Percentiles rank a stretch among this genome's conserved stretches.
Evolutionary conservation across 768 basidiomycete genomes (phyloP).

Genomic region (Mycena leptocephala): DNA sequence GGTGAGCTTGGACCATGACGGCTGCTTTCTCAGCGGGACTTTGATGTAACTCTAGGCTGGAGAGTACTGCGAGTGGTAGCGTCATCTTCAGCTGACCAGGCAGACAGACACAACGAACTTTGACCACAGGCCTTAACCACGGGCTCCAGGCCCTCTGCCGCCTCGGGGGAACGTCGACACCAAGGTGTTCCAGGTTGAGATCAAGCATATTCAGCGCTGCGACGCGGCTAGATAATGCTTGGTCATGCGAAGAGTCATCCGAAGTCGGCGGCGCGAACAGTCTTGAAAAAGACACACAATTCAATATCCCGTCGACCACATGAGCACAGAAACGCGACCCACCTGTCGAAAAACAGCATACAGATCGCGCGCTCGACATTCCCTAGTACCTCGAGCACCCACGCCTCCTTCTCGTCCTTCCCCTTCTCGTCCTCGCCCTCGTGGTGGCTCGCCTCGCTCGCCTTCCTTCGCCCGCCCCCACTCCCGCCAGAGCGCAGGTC

Average conservation of each 20-base stretch:
- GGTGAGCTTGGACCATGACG: constrained; percentile 88
- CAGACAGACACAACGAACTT: constrained; percentile 63
- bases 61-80: constrained; percentile 44
- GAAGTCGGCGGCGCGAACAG: constrained; percentile 81
- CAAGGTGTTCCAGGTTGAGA: constrained; percentile 90
- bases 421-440: constrained; percentile 45
- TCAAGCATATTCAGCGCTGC: constrained; percentile 95
- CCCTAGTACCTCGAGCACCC: constrained; percentile 77
- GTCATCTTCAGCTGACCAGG: background rate
- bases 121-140: constrained; percentile 85
- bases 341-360: constrained; percentile 89
- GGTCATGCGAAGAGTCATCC: constrained; percentile 90
- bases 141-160: constrained; percentile 65
- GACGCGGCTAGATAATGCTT: constrained; percentile 89
- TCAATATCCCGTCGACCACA: background rate
- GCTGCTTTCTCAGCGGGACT: constrained; percentile 87
- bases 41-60: constrained; percentile 56
- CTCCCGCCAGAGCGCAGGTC: constrained; percentile 61
- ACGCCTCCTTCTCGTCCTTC: constrained; percentile 58
- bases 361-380: constrained; percentile 82
- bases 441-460: constrained; percentile 49
- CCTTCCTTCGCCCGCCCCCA: constrained; percentile 21
- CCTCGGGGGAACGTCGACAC: constrained; percentile 81
- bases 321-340: constrained; percentile 35
- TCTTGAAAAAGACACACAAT: constrained; percentile 59